Evolutionary conservation across 805 yeast species (phyloP), one percentile per base, ranked within the genome.

Genomic region (Saccharomycopsis oosterbeekiorum): DNA sequence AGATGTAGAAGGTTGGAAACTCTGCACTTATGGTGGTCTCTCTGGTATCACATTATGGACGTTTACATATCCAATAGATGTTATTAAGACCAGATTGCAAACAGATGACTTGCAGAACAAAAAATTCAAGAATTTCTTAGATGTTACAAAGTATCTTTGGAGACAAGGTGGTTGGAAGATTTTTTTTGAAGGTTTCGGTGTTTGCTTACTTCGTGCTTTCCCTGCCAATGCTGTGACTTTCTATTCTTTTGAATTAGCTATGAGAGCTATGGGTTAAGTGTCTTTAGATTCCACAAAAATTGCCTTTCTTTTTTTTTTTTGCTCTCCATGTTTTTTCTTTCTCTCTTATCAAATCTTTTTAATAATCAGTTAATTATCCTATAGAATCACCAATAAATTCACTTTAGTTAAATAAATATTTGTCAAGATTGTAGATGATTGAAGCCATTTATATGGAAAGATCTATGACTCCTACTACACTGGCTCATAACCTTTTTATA

Each of bases 161-260:
- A 73, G 71, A 57, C 76, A 78, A n/a, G 77, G 78, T 59, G 97
- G 98, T 34, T 62, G 84, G 29, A 78, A 78, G 65, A 96, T 96
- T 0, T 88, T 94, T 69, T 88, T 89, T 75, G 86, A 86, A 74
- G 99, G 99, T 1, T 92, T 96, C 70, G 74, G 84, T 19, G 97
- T 99, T 43, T 92, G 98, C 0, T 83, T 94, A 65, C 76, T 94
- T 65, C 86, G 99, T 75, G 98, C 99, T 57, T 96, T 97, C 2
- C 99, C 99, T 0, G 99, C 96, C 2, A 96, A 94, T 71, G 99
- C 97, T 51, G 96, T 96, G 37, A 96, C 99, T 0, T 94, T 94
- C 75, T 86, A 90, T 54, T 91, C 96, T 1, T 94, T 94, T 71
- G 99, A 94, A 73, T 74, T 87, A 58, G 88, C 97, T 4, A 86